Conservation (phyloP, 2,329 filamentous ascomycete species). For the Pseudopithomyces chartarum region DNA sequence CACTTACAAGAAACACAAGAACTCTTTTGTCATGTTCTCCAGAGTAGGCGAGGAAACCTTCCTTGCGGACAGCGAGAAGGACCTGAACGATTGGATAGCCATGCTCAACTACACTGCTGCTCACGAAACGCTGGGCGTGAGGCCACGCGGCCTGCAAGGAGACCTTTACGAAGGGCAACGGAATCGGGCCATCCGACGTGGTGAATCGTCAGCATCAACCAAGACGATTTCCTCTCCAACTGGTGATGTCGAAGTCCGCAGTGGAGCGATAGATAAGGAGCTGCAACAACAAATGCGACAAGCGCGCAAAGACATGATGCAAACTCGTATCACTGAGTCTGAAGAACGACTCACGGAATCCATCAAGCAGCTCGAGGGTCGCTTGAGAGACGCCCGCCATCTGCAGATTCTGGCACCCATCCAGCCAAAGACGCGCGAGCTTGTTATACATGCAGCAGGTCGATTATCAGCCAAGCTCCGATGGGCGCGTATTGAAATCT, state of each 20-base stretch:
- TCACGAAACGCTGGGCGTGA: slow-evolving; percentile 87
- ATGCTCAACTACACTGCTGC: slow-evolving; percentile 96
- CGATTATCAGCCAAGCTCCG: slow-evolving; percentile 86
- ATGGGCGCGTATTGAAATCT: slow-evolving; percentile 93
- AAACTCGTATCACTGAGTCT: slow-evolving; percentile 79
- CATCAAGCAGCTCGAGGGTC: slow-evolving; percentile 79
- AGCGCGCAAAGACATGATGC: slow-evolving; percentile 81
- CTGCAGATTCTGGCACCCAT: slow-evolving; percentile 88
- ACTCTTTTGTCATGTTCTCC: slow-evolving; percentile 89
- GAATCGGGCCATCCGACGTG: slow-evolving; percentile 71
- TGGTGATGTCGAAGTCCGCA: slow-evolving; percentile 74
- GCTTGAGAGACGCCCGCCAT: slow-evolving; percentile 88
- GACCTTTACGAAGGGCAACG: slow-evolving; percentile 84
- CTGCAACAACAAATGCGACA: slow-evolving; percentile 85
- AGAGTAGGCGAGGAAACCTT: slow-evolving; percentile 86
- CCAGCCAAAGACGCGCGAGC: slow-evolving; percentile 85
- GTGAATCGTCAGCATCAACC: slow-evolving; percentile 62
- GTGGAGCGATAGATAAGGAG: slow-evolving; percentile 76
- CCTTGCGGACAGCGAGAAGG: slow-evolving; percentile 84
- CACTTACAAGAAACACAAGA: slow-evolving; percentile 92
- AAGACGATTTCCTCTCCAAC: slow-evolving; percentile 71
- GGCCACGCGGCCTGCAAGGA: slow-evolving; percentile 85
- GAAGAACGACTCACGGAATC: slow-evolving; percentile 75
- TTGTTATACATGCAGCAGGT: slow-evolving; percentile 82
- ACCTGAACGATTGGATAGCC: slow-evolving; percentile 95